Percentiles rank a stretch among this genome's conserved stretches.
Evolutionary conservation across 164 flowering plant genomes (phyloP).

Genomic region (Berberis thunbergii): DNA sequence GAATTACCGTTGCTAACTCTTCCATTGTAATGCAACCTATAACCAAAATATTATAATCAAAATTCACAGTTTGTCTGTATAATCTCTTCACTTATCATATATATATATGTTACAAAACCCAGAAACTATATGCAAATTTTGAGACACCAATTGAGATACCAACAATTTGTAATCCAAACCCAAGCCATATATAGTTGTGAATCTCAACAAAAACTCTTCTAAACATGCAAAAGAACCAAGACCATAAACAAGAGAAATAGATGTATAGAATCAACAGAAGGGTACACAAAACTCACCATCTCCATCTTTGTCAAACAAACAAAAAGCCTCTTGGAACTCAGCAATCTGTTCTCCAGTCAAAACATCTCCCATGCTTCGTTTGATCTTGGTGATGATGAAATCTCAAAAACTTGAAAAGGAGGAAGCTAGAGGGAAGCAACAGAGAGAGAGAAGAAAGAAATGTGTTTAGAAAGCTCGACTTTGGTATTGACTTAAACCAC

Average conservation of each 20-base stretch:
- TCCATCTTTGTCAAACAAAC: slow-evolving; percentile 44
- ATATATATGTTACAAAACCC: background rate
- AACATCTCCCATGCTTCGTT: slow-evolving; percentile 18
- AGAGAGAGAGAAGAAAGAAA: slow-evolving; percentile 1
- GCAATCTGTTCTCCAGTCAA: slow-evolving; percentile 26
- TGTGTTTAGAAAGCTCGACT: background rate
- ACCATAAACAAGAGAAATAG: too few species aligned
- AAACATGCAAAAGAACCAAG: background rate
- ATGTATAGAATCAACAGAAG: background rate
- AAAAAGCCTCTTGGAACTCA: slow-evolving; percentile 44
- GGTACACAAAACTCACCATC: slow-evolving; percentile 24
- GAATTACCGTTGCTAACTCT: slow-evolving; percentile 37
- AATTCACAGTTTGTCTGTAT: background rate
- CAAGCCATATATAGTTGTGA: too few species aligned
- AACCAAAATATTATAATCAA: background rate
- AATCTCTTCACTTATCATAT: background rate
- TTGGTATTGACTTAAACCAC: background rate
- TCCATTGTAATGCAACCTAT: slow-evolving; percentile 43
- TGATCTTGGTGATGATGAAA: slow-evolving; percentile 1
- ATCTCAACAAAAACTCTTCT: background rate
- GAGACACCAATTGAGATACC: too few species aligned
- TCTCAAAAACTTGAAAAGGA: background rate
- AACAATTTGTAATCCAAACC: too few species aligned
- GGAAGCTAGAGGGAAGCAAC: background rate
- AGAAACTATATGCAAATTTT: background rate